Evolutionary conservation across 1,284 basidiomycete genomes (phyloP).

Genomic region (Peniophora sp.): DNA sequence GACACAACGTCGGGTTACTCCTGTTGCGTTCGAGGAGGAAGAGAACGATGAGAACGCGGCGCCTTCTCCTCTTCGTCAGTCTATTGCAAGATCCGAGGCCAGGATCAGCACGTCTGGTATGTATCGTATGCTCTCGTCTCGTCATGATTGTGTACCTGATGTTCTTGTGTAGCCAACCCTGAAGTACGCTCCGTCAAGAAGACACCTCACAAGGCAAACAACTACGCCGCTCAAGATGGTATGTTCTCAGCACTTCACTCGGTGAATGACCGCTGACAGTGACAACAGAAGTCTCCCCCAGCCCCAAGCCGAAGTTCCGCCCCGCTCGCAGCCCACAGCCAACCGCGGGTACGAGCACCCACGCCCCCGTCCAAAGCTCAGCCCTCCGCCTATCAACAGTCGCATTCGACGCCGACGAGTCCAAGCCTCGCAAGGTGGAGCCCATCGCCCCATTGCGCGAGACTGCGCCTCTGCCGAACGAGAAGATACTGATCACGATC

Average conservation of each 20-base stretch:
- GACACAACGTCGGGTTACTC: not conserved
- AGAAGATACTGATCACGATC: conserved; percentile 13
- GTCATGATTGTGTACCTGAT: not conserved
- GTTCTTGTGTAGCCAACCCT: not conserved
- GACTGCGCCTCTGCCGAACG: not conserved
- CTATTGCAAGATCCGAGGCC: not conserved
- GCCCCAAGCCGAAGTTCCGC: not conserved
- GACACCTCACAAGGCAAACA: not conserved
- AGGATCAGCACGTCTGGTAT: not conserved
- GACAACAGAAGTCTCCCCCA: not conserved
- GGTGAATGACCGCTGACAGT: not conserved
- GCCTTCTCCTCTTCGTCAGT: not conserved
- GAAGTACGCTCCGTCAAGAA: not conserved
- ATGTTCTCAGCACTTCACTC: not conserved
- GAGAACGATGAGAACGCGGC: not conserved
- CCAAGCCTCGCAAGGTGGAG: not conserved
- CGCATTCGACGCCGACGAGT: conserved; percentile 3
- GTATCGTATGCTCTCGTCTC: not conserved
- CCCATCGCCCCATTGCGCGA: not conserved
- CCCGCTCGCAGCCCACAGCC: no score
- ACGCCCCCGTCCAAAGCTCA: not conserved
- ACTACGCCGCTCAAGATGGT: not conserved
- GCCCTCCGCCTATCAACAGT: not conserved
- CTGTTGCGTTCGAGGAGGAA: conserved; percentile 3
- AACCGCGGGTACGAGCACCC: not conserved